Evolutionary conservation across 306 rosid genomes (phyloP).

Genomic region (Purshia tridentata): DNA sequence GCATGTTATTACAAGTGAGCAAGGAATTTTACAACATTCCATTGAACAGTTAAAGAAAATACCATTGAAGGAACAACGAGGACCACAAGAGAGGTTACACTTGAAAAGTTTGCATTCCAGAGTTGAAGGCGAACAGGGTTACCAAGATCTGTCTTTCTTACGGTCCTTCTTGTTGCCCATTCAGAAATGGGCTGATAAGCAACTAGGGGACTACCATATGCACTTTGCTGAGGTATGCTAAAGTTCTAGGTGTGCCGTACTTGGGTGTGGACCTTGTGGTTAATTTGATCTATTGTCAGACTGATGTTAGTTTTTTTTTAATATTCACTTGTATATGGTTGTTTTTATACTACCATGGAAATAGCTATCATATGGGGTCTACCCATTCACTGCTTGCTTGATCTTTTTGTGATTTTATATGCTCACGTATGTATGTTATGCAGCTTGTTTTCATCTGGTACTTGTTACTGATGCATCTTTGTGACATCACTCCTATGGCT

Average conservation of each 20-base stretch:
- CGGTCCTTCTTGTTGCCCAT: conserved; percentile 81
- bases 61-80: conserved; percentile 93
- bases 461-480: not conserved
- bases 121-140: conserved; percentile 54
- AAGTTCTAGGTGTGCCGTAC: conserved; percentile 22
- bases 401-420: not conserved
- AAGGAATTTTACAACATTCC: conserved; percentile 75
- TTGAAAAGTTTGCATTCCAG: conserved; percentile 73
- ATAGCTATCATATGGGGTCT: not conserved
- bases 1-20: conserved; percentile 90
- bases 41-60: conserved; percentile 87
- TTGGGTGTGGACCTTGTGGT: conserved; percentile 8
- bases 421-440: not conserved
- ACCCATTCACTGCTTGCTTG: conserved; percentile 5
- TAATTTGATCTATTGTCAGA: not conserved
- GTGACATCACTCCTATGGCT: not conserved
- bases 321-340: not conserved
- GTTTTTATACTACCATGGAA: not conserved
- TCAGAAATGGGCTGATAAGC: conserved; percentile 85
- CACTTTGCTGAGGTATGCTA: conserved; percentile 80
- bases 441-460: not conserved
- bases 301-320: conserved; percentile 1
- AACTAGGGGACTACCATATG: conserved; percentile 89
- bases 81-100: conserved; percentile 87
- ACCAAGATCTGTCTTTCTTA: conserved; percentile 67